Conservation (phyloP, 208 protist species). For the Acanthamoeba castellanii region DNA sequence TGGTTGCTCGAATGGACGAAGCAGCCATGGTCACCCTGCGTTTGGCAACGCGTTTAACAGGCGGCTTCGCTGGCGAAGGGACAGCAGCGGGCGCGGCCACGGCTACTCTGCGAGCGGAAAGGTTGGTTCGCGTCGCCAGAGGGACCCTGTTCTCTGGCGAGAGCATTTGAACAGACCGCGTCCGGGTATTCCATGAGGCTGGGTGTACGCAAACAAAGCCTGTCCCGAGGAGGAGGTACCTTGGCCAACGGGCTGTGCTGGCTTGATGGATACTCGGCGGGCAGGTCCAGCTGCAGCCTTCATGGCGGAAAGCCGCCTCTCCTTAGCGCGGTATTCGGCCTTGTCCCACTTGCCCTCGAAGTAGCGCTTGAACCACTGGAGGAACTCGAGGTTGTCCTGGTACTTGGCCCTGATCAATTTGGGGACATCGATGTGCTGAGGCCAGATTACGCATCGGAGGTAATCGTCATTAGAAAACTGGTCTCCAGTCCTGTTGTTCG, state of each 20-base stretch:
- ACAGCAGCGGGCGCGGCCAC: not conserved
- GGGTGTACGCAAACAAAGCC: not conserved
- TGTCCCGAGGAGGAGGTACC: not conserved
- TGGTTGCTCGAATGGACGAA: not conserved
- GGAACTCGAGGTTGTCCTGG: conserved; percentile 97
- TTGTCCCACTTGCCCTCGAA: conserved; percentile 78
- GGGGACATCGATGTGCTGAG: conserved; percentile 89
- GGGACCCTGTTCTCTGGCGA: not conserved
- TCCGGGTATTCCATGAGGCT: too few species aligned
- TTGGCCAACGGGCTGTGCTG: not conserved
- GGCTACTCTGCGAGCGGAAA: not conserved
- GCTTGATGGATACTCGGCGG: not conserved
- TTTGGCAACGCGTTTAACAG: not conserved
- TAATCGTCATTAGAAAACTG: not conserved
- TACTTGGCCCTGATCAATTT: conserved; percentile 96
- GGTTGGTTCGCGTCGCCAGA: not conserved
- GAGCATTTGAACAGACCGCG: not conserved
- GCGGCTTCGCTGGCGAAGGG: not conserved
- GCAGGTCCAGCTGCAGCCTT: not conserved
- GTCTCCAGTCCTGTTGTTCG: not conserved
- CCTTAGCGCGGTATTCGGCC: not conserved
- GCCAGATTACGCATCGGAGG: not conserved
- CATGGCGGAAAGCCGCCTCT: not conserved
- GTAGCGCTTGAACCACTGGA: conserved; percentile 96
- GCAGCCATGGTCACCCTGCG: not conserved